phyloP scores from a whole-genome alignment of 2,329 filamentous ascomycete species.

The Boeremia exigua region DNA sequence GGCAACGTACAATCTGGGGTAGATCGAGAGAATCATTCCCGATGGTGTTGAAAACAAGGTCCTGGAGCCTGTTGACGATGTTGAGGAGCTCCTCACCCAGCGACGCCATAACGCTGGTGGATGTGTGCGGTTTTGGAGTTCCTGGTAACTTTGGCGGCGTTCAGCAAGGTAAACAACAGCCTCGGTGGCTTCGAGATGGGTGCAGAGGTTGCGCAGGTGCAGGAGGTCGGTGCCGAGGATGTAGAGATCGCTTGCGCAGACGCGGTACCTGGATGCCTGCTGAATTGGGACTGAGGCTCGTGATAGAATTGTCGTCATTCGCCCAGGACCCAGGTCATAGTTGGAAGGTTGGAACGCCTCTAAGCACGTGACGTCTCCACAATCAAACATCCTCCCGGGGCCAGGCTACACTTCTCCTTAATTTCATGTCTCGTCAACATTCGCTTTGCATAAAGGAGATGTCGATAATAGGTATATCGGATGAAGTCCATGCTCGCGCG shows the following conservation, averaged over 20 bases:
- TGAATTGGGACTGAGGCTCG: conserved; percentile 29
- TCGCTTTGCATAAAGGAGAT: conserved; percentile 33
- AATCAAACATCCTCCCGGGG: neutral
- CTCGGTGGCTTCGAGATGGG: conserved; percentile 13
- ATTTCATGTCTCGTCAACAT: conserved; percentile 23
- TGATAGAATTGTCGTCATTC: conserved; percentile 38
- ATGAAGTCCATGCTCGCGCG: neutral
- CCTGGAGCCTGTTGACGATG: conserved; percentile 98
- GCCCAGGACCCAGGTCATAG: neutral
- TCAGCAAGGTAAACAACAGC: conserved; percentile 33
- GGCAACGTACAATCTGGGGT: conserved; percentile 93
- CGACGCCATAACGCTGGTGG: conserved; percentile 73
- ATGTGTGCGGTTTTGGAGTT: conserved; percentile 22
- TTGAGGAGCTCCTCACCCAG: conserved; percentile 94
- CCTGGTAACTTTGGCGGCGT: conserved; percentile 18
- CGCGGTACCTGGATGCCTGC: conserved; percentile 16
- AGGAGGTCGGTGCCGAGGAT: conserved; percentile 12
- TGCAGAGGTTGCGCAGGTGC: conserved; percentile 14
- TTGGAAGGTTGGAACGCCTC: conserved; percentile 4
- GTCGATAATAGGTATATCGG: neutral
- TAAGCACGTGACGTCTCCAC: conserved; percentile 14
- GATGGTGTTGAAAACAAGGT: conserved; percentile 99
- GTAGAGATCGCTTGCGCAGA: conserved; percentile 7
- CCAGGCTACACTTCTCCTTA: conserved; percentile 25
- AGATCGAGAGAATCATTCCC: conserved; percentile 97